Evolutionary conservation across 179 eudicot genomes (phyloP).

Genomic region (Drosera spatulata): DNA sequence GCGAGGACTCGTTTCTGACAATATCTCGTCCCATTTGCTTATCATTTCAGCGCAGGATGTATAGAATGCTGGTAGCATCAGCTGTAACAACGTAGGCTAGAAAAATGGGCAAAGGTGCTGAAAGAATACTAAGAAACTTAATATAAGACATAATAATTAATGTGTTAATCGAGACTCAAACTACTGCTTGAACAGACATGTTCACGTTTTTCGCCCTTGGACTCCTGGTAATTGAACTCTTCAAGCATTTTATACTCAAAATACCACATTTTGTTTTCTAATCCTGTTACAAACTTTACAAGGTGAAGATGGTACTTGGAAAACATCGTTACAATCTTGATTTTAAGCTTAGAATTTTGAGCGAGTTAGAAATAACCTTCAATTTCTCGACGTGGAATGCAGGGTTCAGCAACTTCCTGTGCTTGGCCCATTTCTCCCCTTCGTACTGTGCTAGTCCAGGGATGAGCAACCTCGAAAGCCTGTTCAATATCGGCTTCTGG

Average conservation of each 20-base stretch:
- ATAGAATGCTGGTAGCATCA: conserved; percentile 43
- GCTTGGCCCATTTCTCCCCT: conserved; percentile 14
- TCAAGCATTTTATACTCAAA: too few species aligned
- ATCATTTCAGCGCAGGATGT: conserved; percentile 31
- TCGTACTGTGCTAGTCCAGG: conserved; percentile 11
- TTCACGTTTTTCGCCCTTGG: too few species aligned
- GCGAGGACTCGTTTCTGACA: conserved; percentile 12
- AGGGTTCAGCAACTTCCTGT: conserved; percentile 16
- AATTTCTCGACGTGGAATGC: conserved; percentile 22
- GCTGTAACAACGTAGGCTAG: conserved; percentile 7
- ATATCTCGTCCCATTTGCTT: conserved; percentile 28
- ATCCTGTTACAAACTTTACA: too few species aligned
- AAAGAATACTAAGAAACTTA: too few species aligned
- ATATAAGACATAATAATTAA: background rate
- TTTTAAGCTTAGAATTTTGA: background rate
- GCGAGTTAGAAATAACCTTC: conserved; percentile 4
- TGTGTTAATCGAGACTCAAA: too few species aligned
- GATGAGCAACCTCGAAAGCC: background rate
- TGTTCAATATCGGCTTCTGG: conserved; percentile 9
- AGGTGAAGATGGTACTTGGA: too few species aligned
- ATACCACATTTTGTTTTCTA: too few species aligned
- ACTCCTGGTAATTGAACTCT: too few species aligned
- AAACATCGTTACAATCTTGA: too few species aligned
- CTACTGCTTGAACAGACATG: too few species aligned
- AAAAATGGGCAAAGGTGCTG: background rate